Conservation (phyloP, 768 basidiomycete species). For the Hygrocybe punicea region DNA sequence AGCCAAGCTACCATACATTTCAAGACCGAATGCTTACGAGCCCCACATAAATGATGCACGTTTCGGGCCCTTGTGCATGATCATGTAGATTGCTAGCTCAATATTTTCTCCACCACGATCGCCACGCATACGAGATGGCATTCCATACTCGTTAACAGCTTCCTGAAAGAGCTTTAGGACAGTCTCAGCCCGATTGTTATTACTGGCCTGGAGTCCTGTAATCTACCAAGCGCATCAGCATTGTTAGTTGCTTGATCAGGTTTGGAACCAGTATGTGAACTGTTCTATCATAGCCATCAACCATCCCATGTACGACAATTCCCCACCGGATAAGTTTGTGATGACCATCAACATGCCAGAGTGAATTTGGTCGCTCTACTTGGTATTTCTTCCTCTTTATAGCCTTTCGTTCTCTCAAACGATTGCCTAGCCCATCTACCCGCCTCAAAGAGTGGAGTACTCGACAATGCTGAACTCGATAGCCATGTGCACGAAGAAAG, state of each 20-base stretch:
- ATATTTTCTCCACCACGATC: constrained; percentile 39
- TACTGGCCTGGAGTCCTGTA: constrained; percentile 24
- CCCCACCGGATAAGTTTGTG: constrained; percentile 33
- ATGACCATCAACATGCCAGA: constrained; percentile 37
- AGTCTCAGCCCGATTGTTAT: constrained; percentile 29
- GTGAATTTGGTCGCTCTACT: constrained; percentile 21
- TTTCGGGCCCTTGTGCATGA: constrained; percentile 27
- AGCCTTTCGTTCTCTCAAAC: constrained; percentile 12
- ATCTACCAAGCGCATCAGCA: constrained; percentile 20
- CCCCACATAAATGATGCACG: constrained; percentile 37
- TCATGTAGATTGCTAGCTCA: constrained; percentile 35
- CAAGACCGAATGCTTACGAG: constrained; percentile 12
- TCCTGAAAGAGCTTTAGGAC: constrained; percentile 26
- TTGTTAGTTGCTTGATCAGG: background rate
- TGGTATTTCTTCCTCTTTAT: constrained; percentile 21
- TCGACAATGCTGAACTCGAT: constrained; percentile 22
- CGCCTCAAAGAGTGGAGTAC: constrained; percentile 19
- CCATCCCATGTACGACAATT: constrained; percentile 25
- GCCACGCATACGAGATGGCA: constrained; percentile 32
- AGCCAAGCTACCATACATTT: background rate
- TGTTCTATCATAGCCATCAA: constrained; percentile 21
- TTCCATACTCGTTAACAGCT: constrained; percentile 19
- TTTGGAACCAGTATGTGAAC: constrained; percentile 17
- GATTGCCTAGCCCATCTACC: constrained; percentile 27
- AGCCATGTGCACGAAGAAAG: constrained; percentile 23